Evolutionary conservation across 495 filamentous ascomycete species (phyloP).

Genomic region (Opeltia flavorubescens): DNA sequence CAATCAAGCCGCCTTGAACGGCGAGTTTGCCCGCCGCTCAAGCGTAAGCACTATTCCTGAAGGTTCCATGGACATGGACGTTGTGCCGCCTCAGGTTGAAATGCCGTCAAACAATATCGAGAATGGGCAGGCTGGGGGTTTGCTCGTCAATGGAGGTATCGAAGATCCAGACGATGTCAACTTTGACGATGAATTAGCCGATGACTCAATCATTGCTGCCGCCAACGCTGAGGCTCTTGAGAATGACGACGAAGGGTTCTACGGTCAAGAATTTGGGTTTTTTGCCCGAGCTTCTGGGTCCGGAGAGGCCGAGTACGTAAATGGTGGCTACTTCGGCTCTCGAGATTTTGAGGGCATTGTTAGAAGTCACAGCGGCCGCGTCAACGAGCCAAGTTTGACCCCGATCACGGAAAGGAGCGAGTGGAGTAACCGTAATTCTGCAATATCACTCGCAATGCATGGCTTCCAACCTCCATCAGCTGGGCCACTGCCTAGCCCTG

Average conservation of each 20-base stretch:
- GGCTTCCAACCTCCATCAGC: slow-evolving; percentile 24
- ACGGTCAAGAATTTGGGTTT: slow-evolving; percentile 97
- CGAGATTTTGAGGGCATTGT: slow-evolving; percentile 46
- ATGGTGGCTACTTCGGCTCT: slow-evolving; percentile 86
- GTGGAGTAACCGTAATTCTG: slow-evolving; percentile 85
- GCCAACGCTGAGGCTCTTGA: slow-evolving; percentile 90
- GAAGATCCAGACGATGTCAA: slow-evolving; percentile 28
- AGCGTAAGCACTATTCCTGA: slow-evolving; percentile 24
- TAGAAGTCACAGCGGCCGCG: slow-evolving; percentile 53
- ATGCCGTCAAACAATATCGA: slow-evolving; percentile 33
- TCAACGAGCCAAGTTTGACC: slow-evolving; percentile 79
- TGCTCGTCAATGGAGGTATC: slow-evolving; percentile 16
- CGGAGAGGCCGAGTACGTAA: slow-evolving; percentile 39
- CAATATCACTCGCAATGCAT: slow-evolving; percentile 58
- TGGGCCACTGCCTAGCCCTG: slow-evolving; percentile 38
- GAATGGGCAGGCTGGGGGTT: slow-evolving; percentile 25
- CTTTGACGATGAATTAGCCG: slow-evolving; percentile 46
- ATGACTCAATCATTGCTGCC: slow-evolving; percentile 83
- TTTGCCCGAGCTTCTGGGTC: slow-evolving; percentile 53
- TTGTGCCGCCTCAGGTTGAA: slow-evolving; percentile 35
- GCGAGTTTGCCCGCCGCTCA: slow-evolving; percentile 45
- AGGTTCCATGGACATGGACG: slow-evolving; percentile 14
- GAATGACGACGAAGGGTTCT: slow-evolving; percentile 82
- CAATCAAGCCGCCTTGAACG: slow-evolving; percentile 54
- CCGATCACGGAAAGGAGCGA: slow-evolving; percentile 95